Evolutionary conservation across 805 yeast species (phyloP), one percentile per base, ranked within the genome.

Genomic region (Hemisphaericaspora nanyangensis): DNA sequence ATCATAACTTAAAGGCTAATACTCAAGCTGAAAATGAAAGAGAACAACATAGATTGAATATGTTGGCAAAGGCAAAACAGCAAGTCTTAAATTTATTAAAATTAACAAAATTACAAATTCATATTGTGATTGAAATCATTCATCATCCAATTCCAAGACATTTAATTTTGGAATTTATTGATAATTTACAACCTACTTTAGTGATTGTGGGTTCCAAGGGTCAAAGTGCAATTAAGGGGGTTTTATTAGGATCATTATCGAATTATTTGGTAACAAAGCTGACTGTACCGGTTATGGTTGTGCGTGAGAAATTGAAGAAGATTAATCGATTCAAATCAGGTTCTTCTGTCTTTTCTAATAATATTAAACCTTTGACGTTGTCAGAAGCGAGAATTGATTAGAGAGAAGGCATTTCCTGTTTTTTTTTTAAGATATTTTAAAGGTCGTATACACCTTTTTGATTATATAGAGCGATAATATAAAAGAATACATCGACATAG

Each of bases 251-350:
- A 3, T 79, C 85, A 2, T 69, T 84, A 42, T 80, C 87, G 3
- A 83, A 83, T 50, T 82, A 83, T 55, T 62, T 83, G 45, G 87
- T 83, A 13, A 79, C 86, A 13, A 79, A 80, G 56, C 76, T 82
- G 50, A 65, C 80, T 13, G 86, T 80, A 2, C 90, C 91, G 0
- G 90, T 83, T 17, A 83, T 83, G 91, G 90, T 83, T 35, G 91
- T 84, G 16, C 70, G 85, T 43, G 76, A 77, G 48, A 83, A 81
- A 55, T 68, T 84, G 52, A 82, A 82, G 65, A 82, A 82, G 62
- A 72, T 80, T 46, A 76, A 80, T 43, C 71, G 81, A 49, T 75
- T 77, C 58, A 70, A 68, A 56, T 53, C 55, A 34, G 73, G 74
- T 7, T 57, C 68, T 29, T 66, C 74, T 34, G 74, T 74, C 24